Conservation (phyloP, 1,284 basidiomycete genomes). For the Ceratobasidium sp. region DNA sequence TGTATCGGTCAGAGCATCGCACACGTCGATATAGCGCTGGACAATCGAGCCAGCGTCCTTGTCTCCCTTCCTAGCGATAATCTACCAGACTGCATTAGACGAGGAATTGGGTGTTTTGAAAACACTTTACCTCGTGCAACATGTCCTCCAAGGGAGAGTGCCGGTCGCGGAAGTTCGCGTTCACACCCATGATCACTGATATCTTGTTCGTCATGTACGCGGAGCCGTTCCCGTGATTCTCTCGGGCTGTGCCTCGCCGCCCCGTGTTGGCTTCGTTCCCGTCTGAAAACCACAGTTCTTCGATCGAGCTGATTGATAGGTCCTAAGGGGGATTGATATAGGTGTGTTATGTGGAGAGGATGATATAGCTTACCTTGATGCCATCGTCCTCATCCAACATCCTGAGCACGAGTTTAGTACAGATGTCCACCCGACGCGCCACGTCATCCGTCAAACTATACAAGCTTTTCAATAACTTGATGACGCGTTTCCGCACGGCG, state of each 20-base stretch:
- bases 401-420: slow-evolving; percentile 79
- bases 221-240: background rate
- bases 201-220: slow-evolving; percentile 58
- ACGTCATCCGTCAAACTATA: slow-evolving; percentile 68
- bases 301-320: slow-evolving; percentile 83
- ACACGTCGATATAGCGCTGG: slow-evolving; percentile 74
- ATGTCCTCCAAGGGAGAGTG: slow-evolving; percentile 85
- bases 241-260: slow-evolving; percentile 13
- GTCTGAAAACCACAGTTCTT: slow-evolving; percentile 84
- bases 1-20: slow-evolving; percentile 82
- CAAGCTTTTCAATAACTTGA: slow-evolving; percentile 88
- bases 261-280: slow-evolving; percentile 21
- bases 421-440: slow-evolving; percentile 76
- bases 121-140: slow-evolving; percentile 63
- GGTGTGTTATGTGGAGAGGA: background rate
- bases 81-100: slow-evolving; percentile 1
- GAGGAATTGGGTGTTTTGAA: background rate
- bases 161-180: slow-evolving; percentile 79
- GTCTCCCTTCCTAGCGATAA: slow-evolving; percentile 48
- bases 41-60: slow-evolving; percentile 58
- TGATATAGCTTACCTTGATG: slow-evolving; percentile 63
- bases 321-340: slow-evolving; percentile 58
- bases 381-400: slow-evolving; percentile 92
- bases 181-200: slow-evolving; percentile 82
- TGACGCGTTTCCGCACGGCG: slow-evolving; percentile 90